Percentiles rank a stretch among this genome's conserved stretches.
Evolutionary conservation across 2,329 filamentous ascomycete species (phyloP).

Genomic region (Curvularia eragrostidis): DNA sequence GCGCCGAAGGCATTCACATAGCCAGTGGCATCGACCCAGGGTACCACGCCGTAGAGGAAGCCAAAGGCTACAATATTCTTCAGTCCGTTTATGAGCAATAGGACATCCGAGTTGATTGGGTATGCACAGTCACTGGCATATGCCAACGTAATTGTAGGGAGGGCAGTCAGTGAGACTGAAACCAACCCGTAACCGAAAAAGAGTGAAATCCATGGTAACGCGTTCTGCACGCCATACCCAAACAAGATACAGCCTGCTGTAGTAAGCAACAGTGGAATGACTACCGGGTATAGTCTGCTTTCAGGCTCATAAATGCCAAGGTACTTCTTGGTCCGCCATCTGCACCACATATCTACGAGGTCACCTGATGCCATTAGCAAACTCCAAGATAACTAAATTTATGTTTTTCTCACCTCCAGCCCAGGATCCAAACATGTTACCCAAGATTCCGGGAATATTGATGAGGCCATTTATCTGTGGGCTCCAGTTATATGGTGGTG

Average conservation of each 20-base stretch:
- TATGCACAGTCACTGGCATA: constrained; percentile 53
- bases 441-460: constrained; percentile 52
- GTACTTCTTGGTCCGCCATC: constrained; percentile 51
- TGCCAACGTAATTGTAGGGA: constrained; percentile 50
- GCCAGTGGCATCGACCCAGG: constrained; percentile 50
- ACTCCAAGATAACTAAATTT: background rate
- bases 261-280: constrained; percentile 53
- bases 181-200: constrained; percentile 59
- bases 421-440: constrained; percentile 54
- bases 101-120: constrained; percentile 47
- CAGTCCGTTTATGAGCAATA: constrained; percentile 50
- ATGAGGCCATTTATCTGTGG: constrained; percentile 50
- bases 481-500: constrained; percentile 48
- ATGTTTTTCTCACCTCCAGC: constrained; percentile 38
- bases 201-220: constrained; percentile 53
- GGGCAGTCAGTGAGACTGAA: constrained; percentile 51
- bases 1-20: constrained; percentile 49
- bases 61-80: constrained; percentile 59
- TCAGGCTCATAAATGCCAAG: constrained; percentile 57
- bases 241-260: constrained; percentile 55
- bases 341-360: constrained; percentile 54
- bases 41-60: constrained; percentile 55
- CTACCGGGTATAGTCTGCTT: constrained; percentile 51
- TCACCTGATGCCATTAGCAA: constrained; percentile 38
- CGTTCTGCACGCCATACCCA: constrained; percentile 54